Evolutionary conservation across 495 filamentous ascomycete genomes (phyloP).

Genomic region (Usnea hakonensis): DNA sequence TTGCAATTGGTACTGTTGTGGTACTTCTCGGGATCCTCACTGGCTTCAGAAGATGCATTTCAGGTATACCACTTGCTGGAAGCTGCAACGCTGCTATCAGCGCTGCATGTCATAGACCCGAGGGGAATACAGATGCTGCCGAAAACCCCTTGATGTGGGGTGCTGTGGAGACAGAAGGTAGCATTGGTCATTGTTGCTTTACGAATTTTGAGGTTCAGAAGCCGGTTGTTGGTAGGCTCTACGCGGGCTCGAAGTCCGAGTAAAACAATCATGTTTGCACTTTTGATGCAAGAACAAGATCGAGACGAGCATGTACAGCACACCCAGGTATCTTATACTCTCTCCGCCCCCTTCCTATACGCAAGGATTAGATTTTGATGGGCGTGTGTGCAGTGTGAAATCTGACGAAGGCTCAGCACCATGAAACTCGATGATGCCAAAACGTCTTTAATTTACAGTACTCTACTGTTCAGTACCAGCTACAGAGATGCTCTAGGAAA

Average conservation of each 20-base stretch:
- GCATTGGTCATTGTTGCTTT: slow-evolving; percentile 15
- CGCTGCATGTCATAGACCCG: slow-evolving; percentile 37
- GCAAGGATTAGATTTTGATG: no score
- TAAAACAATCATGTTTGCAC: no score
- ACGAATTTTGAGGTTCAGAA: slow-evolving; percentile 13
- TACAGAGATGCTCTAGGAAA: no score
- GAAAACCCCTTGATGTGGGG: slow-evolving; percentile 34
- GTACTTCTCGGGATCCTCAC: slow-evolving; percentile 22
- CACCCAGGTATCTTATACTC: no score
- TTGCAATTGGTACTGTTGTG: slow-evolving; percentile 24
- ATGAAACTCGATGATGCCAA: no score
- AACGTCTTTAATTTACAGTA: no score
- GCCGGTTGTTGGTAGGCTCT: slow-evolving; percentile 13
- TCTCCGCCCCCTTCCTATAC: no score
- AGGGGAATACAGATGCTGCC: slow-evolving; percentile 11
- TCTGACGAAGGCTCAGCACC: no score
- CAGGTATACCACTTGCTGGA: slow-evolving; percentile 33
- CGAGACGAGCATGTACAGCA: no score
- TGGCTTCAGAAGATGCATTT: slow-evolving; percentile 23
- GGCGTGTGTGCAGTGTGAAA: no score
- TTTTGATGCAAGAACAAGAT: no score
- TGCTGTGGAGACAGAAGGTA: slow-evolving; percentile 1
- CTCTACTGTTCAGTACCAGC: no score
- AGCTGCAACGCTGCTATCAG: slow-evolving; percentile 39
- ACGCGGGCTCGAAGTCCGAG: not conserved